Percentiles rank a stretch among this genome's conserved stretches.
phyloP scores from a whole-genome alignment of 768 basidiomycete genomes.

The Galerina marginata region DNA sequence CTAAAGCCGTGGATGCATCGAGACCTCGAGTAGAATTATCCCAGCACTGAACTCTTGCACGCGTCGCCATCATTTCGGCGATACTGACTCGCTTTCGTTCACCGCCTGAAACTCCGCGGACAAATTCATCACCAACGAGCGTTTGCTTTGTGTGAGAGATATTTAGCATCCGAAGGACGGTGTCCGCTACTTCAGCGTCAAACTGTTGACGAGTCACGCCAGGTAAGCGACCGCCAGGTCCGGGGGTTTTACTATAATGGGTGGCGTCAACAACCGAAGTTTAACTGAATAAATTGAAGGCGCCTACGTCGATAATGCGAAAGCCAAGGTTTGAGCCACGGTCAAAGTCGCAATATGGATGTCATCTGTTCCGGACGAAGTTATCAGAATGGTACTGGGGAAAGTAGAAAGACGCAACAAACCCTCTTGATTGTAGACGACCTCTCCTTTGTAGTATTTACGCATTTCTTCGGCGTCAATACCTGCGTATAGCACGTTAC shows the following conservation, averaged over 20 bases:
- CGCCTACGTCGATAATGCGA: slow-evolving; percentile 65
- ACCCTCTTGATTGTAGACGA: slow-evolving; percentile 82
- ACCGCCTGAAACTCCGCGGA: slow-evolving; percentile 81
- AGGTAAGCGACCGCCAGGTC: slow-evolving; percentile 73
- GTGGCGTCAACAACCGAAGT: neutral
- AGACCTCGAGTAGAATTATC: slow-evolving; percentile 84
- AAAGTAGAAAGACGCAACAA: neutral
- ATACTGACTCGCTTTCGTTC: slow-evolving; percentile 84
- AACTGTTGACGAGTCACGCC: slow-evolving; percentile 67
- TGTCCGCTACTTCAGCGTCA: slow-evolving; percentile 58
- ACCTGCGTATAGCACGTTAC: slow-evolving; percentile 84
- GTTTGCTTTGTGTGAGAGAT: slow-evolving; percentile 81
- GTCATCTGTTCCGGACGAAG: slow-evolving; percentile 55
- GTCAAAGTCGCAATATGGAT: slow-evolving; percentile 84
- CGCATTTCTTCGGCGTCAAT: slow-evolving; percentile 78
- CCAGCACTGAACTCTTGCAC: slow-evolving; percentile 82
- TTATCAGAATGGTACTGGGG: neutral
- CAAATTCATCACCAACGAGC: slow-evolving; percentile 86
- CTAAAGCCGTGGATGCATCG: slow-evolving; percentile 87
- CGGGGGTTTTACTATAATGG: slow-evolving; percentile 62
- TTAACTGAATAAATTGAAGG: neutral
- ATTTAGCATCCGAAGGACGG: slow-evolving; percentile 80
- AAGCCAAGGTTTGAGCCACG: slow-evolving; percentile 76
- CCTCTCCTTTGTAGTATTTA: slow-evolving; percentile 79
- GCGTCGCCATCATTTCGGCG: slow-evolving; percentile 85